Conservation (phyloP, 331 rosid species). For the Acacia pycnantha region DNA sequence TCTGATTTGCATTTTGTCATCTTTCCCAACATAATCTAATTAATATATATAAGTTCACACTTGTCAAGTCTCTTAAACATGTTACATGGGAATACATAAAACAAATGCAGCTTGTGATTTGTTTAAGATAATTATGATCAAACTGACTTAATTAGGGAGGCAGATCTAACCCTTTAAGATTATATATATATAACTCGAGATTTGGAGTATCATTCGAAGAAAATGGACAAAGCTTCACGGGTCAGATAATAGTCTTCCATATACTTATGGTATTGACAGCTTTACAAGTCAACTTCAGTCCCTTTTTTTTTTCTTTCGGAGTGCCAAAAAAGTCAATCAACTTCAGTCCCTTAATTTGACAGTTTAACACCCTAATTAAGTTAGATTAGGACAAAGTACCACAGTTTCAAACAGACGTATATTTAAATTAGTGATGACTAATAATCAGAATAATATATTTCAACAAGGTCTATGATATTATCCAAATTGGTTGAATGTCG, state of each 20-base stretch:
- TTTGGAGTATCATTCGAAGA: constrained; percentile 20
- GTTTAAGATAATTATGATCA: not conserved
- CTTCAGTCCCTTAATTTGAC: constrained; percentile 23
- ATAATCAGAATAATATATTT: constrained; percentile 11
- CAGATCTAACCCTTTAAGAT: not conserved
- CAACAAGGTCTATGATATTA: constrained; percentile 18
- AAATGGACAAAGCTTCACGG: constrained; percentile 14
- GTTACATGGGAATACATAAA: not conserved
- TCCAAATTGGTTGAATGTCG: constrained; percentile 34
- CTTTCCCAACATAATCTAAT: not conserved
- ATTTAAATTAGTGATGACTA: constrained; percentile 21
- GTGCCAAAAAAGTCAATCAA: constrained; percentile 4
- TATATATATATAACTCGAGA: constrained; percentile 2
- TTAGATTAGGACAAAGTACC: constrained; percentile 23
- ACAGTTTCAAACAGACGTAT: not conserved
- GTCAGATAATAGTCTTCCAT: constrained; percentile 4
- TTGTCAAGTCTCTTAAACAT: constrained; percentile 1
- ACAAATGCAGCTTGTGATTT: not conserved
- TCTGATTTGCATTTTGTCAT: constrained; percentile 3
- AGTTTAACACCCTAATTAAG: not conserved
- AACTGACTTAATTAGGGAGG: not conserved
- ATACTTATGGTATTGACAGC: constrained; percentile 10
- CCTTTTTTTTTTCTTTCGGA: not conserved
- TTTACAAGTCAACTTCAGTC: constrained; percentile 8
- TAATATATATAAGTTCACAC: not conserved